Conservation (phyloP, 2,329 filamentous ascomycete species). For the Colletotrichum limetticola region DNA sequence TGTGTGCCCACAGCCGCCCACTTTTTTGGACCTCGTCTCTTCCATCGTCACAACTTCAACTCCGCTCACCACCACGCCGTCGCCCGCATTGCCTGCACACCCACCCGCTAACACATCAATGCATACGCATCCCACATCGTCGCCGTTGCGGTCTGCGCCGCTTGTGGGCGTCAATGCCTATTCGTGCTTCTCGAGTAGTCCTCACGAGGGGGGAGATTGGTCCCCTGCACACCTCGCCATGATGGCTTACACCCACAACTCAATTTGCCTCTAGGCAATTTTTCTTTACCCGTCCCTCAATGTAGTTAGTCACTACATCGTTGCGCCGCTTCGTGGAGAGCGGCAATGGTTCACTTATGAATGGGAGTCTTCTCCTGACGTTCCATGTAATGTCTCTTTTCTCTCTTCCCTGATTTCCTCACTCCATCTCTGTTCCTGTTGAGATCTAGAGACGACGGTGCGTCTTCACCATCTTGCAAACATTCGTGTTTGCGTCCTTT, state of each 20-base stretch:
- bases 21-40: neutral
- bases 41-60: neutral
- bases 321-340: neutral
- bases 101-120: neutral
- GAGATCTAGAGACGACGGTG: slow-evolving; percentile 34
- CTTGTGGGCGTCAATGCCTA: neutral
- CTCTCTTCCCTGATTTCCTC: neutral
- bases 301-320: slow-evolving; percentile 18
- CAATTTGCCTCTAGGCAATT: neutral
- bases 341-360: slow-evolving; percentile 13
- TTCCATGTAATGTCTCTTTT: neutral
- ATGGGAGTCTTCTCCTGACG: neutral
- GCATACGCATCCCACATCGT: neutral
- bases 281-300: neutral
- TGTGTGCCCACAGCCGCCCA: slow-evolving; percentile 13
- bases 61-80: slow-evolving; percentile 17
- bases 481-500: slow-evolving; percentile 44
- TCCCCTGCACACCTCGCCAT: slow-evolving; percentile 10
- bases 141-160: slow-evolving; percentile 4
- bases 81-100: neutral
- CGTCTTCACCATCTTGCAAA: slow-evolving; percentile 33
- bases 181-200: neutral
- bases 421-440: slow-evolving; percentile 25
- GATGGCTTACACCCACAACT: slow-evolving; percentile 13
- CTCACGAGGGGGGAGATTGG: slow-evolving; percentile 16